A percentile compares a stretch with the other conserved stretches of the same genome.
Conservation (phyloP, 805 yeast species). For the Ogataea thermomethanolica region DNA sequence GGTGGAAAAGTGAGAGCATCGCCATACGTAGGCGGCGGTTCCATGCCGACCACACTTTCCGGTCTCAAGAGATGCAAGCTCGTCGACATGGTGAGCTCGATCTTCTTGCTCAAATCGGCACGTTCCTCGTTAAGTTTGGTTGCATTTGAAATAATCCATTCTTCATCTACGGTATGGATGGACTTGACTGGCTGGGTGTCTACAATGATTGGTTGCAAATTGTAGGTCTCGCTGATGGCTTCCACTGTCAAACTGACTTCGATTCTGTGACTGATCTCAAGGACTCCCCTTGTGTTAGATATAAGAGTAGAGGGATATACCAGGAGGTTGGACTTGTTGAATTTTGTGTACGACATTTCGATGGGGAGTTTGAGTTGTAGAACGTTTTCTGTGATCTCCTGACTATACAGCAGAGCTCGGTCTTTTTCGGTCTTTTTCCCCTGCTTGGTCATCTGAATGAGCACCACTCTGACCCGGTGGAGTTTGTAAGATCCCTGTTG, state of each 20-base stretch:
- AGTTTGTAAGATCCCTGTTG: conserved; percentile 16
- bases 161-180: conserved; percentile 15
- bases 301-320: conserved; percentile 23
- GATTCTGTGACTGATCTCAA: conserved; percentile 24
- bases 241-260: conserved; percentile 10
- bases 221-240: neutral
- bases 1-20: conserved; percentile 3
- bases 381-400: neutral
- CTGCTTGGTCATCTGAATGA: conserved; percentile 26
- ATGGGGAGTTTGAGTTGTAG: neutral
- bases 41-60: conserved; percentile 22
- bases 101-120: conserved; percentile 8
- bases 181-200: neutral
- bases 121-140: conserved; percentile 18
- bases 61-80: conserved; percentile 18
- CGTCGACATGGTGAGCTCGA: conserved; percentile 25
- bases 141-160: conserved; percentile 21
- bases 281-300: conserved; percentile 14
- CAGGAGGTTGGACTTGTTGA: conserved; percentile 1
- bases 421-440: neutral
- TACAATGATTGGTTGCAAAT: neutral
- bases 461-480: conserved; percentile 20
- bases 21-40: conserved; percentile 23
- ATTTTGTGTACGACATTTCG: conserved; percentile 3
- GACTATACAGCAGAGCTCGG: neutral